These are phyloP conservation scores for Hemisphaericaspora xylanilytica DNA, from an alignment of 1,139 yeast species.

Conservation along the genomic window DNA sequence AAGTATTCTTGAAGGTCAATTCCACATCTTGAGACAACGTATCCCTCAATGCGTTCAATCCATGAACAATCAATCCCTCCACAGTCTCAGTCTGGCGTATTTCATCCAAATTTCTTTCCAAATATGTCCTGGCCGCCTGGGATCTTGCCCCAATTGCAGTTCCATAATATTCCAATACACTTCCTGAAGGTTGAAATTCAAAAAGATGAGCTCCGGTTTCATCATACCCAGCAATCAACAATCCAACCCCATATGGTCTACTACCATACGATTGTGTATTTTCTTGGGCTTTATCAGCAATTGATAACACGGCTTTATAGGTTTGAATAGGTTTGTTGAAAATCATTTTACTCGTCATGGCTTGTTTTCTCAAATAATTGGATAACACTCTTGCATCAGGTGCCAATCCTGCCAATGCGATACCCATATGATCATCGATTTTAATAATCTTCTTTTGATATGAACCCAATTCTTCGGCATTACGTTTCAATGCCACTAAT, in stretches of 20 bases:
- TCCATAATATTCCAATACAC: conserved; percentile 85
- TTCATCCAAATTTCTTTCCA: conserved; percentile 78
- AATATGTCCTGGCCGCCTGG: conserved; percentile 94
- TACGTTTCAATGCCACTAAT: conserved; percentile 88
- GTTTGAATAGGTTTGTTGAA: conserved; percentile 87
- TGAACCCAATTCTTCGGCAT: conserved; percentile 95
- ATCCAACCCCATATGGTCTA: conserved; percentile 97
- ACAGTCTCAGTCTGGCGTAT: conserved; percentile 58
- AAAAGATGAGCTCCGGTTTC: conserved; percentile 91
- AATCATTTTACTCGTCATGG: conserved; percentile 82
- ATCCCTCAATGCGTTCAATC: conserved; percentile 88
- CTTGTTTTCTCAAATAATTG: conserved; percentile 85
- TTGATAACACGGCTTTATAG: conserved; percentile 75
- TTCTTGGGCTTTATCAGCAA: conserved; percentile 96
- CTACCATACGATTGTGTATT: conserved; percentile 96
- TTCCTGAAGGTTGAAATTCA: conserved; percentile 96
- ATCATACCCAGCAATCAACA: conserved; percentile 87
- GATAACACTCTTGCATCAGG: conserved; percentile 96
- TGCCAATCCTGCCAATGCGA: conserved; percentile 95
- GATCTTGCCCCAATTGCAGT: conserved; percentile 98
- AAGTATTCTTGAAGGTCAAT: conserved; percentile 76
- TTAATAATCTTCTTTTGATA: conserved; percentile 91
- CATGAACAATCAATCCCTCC: conserved; percentile 80
- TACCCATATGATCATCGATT: conserved; percentile 90
- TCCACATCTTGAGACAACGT: conserved; percentile 94